Conservation (phyloP, 1,284 basidiomycete species). For the Bondarzewia mesenterica region DNA sequence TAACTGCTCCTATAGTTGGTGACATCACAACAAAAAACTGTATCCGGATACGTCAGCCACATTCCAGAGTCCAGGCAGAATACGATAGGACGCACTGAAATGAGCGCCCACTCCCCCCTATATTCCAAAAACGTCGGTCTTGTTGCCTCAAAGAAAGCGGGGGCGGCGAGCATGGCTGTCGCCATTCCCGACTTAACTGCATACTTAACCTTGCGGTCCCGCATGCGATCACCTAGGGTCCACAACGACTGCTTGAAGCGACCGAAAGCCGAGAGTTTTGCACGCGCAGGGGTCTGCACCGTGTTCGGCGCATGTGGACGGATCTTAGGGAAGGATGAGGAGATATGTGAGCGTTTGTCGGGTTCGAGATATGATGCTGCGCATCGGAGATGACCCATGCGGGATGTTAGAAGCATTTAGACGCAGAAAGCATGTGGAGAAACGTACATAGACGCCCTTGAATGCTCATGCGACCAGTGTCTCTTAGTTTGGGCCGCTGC, state of each 20-base stretch:
- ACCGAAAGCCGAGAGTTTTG: conserved; percentile 49
- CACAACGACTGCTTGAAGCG: conserved; percentile 67
- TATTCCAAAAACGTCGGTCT: conserved; percentile 75
- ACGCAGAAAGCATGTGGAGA: background rate
- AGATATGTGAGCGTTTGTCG: conserved; percentile 42
- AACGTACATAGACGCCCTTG: background rate
- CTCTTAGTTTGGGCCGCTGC: background rate
- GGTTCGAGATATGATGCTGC: conserved; percentile 22
- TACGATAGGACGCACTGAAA: conserved; percentile 81
- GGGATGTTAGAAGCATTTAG: background rate
- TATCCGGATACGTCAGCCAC: background rate
- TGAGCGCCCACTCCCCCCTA: conserved; percentile 91
- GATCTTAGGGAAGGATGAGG: conserved; percentile 77
- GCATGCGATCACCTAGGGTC: conserved; percentile 64
- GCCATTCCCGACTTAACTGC: conserved; percentile 85
- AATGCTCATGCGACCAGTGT: background rate
- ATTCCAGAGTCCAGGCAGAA: no score
- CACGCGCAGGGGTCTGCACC: conserved; percentile 64
- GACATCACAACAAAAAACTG: conserved; percentile 87
- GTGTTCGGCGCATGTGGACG: conserved; percentile 79
- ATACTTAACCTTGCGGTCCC: conserved; percentile 77
- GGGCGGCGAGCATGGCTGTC: conserved; percentile 72
- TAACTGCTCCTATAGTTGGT: conserved; percentile 77
- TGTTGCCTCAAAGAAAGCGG: conserved; percentile 79
- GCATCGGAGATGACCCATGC: background rate